A percentile compares a stretch with the other conserved stretches of the same genome.
Conservation (phyloP, 139 green algal genomes). For the Chlamydomonas sp. region DNA sequence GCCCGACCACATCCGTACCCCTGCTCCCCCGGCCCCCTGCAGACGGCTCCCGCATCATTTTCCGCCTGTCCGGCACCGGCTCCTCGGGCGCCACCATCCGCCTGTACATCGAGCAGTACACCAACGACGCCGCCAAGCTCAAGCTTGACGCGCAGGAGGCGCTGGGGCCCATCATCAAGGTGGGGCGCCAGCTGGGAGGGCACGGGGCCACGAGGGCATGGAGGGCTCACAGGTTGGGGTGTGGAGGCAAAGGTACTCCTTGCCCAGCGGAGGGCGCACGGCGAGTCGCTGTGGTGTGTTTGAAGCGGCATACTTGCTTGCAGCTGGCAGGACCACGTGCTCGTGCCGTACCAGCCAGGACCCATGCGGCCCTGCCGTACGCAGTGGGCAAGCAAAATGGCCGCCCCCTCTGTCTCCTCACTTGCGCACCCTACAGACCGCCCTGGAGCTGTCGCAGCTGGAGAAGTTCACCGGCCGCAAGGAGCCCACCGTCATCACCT, state of each 20-base stretch:
- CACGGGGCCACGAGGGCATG: not conserved
- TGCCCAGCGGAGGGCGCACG: too few species aligned
- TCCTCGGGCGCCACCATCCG: constrained; percentile 94
- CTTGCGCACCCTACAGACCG: constrained; percentile 53
- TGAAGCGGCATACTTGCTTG: too few species aligned
- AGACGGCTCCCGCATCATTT: constrained; percentile 97
- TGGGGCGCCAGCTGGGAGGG: not conserved
- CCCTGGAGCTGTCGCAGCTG: constrained; percentile 89
- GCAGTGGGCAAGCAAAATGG: not conserved
- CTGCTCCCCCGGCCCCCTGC: not conserved
- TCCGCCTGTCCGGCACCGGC: constrained; percentile 93
- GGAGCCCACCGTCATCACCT: constrained; percentile 99
- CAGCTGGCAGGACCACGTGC: too few species aligned
- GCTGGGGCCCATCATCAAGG: constrained; percentile 68
- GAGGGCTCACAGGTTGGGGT: too few species aligned
- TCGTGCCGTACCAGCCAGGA: too few species aligned
- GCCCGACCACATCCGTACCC: not conserved
- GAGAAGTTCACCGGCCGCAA: constrained; percentile 94
- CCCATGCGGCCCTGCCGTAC: too few species aligned
- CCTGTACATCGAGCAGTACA: constrained; percentile 99
- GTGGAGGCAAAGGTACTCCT: not conserved
- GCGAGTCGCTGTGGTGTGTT: too few species aligned
- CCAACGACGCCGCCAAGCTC: constrained; percentile 78
- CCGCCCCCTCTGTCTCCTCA: not conserved
- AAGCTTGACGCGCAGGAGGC: constrained; percentile 82